Evolutionary conservation across 2,329 filamentous ascomycete species (phyloP), one percentile per base, ranked within the genome.

Genomic region (Aureobasidium mangrovei): DNA sequence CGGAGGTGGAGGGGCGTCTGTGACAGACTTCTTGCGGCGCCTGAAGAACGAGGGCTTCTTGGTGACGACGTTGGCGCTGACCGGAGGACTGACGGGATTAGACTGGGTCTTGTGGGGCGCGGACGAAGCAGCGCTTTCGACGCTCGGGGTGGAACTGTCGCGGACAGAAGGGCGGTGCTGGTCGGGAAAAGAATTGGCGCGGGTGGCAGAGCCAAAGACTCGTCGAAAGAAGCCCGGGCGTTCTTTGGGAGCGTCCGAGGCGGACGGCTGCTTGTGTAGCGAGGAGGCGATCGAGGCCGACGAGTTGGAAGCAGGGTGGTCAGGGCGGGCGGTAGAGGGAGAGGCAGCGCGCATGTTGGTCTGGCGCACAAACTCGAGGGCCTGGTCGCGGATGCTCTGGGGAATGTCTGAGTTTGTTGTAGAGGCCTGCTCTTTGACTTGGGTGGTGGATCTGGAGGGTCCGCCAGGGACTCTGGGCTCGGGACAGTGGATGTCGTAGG

Each of bases 1-100:
- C 7, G 85, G 82, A 33, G 85, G 82, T 38, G 78, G 78, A 26
- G 81, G 77, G 42, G 69, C 67, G 59, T 94, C 90, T 10, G 82
- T 80, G 33, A 89, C 71, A 4, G 91, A 95, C 78, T 91, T 94
- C 79, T 97, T 97, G 59, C 91, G 81, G 57, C 93, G 80, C 58
- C 93, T 81, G 73, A 97, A 97, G 72, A 98, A 97, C 0, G 89
- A 91, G 3, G 88, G 82, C 69, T 96, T 96, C 75, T 96, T 96
- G 63, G 88, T 86, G 49, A 96, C 73, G 3, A 65, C 63, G 35
- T 51, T 51, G 18, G 18, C 18, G 18, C 2, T 41, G 47, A 18
- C 18, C 24, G 38, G 47, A 41, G 36, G 38, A 24, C 41, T 33
- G 6, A 29, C 27, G 60, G 39, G 9, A 63, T 26, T 46, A 36